phyloP scores from a whole-genome alignment of 2,329 filamentous ascomycete genomes.

The Thermothelomyces thermophilus region DNA sequence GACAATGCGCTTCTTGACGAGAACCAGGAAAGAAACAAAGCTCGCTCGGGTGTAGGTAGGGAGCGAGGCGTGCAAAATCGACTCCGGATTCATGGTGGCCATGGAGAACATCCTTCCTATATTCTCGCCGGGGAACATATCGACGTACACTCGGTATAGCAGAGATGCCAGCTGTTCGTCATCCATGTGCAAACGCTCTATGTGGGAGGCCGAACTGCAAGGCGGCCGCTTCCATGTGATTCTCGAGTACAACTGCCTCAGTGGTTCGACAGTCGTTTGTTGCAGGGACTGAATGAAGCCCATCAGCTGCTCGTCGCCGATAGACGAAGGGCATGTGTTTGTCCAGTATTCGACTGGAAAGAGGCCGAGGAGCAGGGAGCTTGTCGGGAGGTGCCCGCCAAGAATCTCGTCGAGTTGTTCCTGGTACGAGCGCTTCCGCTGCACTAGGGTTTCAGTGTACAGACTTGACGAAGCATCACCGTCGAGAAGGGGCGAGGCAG shows the following conservation, averaged over 20 bases:
- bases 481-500: slow-evolving; percentile 41
- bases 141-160: neutral
- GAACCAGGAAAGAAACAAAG: neutral
- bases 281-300: neutral
- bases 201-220: neutral
- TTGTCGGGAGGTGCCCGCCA: neutral
- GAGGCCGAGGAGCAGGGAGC: slow-evolving; percentile 7
- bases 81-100: neutral
- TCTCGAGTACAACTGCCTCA: neutral
- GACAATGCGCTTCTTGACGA: slow-evolving; percentile 3
- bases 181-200: neutral
- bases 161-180: neutral
- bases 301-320: neutral
- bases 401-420: slow-evolving; percentile 1
- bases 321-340: slow-evolving; percentile 1
- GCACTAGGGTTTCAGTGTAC: slow-evolving; percentile 35
- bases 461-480: slow-evolving; percentile 37
- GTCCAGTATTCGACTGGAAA: slow-evolving; percentile 13
- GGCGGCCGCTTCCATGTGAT: slow-evolving; percentile 1
- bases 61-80: neutral
- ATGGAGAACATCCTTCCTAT: rapidly evolving
- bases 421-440: neutral
- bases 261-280: neutral
- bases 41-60: neutral
- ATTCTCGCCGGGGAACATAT: neutral